Conservation (phyloP, 768 basidiomycete genomes). For the Pleurotus eryngii region DNA sequence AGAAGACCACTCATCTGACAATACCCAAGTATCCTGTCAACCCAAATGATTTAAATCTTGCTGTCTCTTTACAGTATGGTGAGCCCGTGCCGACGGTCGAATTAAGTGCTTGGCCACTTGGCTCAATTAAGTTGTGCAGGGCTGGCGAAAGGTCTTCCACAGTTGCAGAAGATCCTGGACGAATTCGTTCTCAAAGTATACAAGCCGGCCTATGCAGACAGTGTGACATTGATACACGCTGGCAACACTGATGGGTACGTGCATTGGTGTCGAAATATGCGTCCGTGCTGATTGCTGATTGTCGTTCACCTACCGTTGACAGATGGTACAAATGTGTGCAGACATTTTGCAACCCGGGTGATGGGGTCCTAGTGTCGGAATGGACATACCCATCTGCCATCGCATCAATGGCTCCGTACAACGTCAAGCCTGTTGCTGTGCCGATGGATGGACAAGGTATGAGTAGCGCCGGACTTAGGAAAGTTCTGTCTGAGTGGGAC, state of each 20-base stretch:
- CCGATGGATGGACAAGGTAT: constrained; percentile 72
- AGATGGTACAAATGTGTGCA: constrained; percentile 49
- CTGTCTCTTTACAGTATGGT: constrained; percentile 70
- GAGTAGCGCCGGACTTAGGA: constrained; percentile 55
- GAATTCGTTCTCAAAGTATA: constrained; percentile 54
- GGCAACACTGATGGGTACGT: constrained; percentile 67
- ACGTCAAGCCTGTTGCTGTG: constrained; percentile 49
- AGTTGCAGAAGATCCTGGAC: constrained; percentile 51
- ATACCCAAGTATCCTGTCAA: constrained; percentile 59
- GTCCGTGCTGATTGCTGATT: not conserved
- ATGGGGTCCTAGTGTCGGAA: constrained; percentile 56
- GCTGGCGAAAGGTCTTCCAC: constrained; percentile 48
- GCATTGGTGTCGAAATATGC: constrained; percentile 9
- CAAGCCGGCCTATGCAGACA: constrained; percentile 62
- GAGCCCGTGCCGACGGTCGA: not conserved
- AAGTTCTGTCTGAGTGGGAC: constrained; percentile 66
- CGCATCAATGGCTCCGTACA: constrained; percentile 33
- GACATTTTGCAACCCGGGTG: constrained; percentile 67
- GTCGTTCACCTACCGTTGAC: not conserved
- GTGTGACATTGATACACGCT: constrained; percentile 48
- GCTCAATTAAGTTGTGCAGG: constrained; percentile 17
- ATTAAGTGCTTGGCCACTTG: not conserved
- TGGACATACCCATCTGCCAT: constrained; percentile 71
- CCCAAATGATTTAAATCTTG: constrained; percentile 53
- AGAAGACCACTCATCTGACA: constrained; percentile 44